phyloP scores from a whole-genome alignment of 2,329 filamentous ascomycete genomes.

The Paecilomyces variotii region DNA sequence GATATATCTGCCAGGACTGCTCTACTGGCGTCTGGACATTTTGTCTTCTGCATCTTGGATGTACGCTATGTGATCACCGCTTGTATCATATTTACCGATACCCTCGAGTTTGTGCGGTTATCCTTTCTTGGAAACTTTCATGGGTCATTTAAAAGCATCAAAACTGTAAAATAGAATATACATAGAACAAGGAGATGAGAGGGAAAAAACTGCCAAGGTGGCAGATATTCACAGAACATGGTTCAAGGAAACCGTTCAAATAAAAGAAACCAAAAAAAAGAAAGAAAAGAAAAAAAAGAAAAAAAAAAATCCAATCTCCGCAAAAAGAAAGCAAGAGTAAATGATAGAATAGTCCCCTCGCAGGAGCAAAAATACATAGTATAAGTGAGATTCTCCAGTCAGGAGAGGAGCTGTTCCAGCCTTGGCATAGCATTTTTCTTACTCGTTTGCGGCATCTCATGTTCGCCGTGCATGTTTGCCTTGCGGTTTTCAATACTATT shows the following conservation, averaged over 20 bases:
- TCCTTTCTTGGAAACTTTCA: not conserved
- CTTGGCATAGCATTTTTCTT: not conserved
- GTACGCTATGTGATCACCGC: not conserved
- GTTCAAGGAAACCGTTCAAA: too few relatives aligned
- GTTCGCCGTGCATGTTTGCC: not conserved
- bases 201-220: not conserved
- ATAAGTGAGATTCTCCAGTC: not conserved
- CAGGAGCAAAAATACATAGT: not conserved
- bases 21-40: not conserved
- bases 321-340: not conserved
- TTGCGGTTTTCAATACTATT: not conserved
- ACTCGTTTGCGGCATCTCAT: not conserved
- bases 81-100: not conserved
- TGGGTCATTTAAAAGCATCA: not conserved
- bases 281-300: not conserved
- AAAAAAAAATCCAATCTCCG: not conserved
- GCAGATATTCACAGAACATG: not conserved
- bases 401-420: not conserved
- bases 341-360: not conserved
- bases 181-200: conserved; percentile 1
- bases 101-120: not conserved
- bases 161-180: not conserved
- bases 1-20: conserved; percentile 21
- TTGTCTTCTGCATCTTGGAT: not conserved
- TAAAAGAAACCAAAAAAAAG: not conserved